Evolutionary conservation across 495 filamentous ascomycete genomes (phyloP), one percentile per base, ranked within the genome.

Genomic region (Parachaetomium inaequale): DNA sequence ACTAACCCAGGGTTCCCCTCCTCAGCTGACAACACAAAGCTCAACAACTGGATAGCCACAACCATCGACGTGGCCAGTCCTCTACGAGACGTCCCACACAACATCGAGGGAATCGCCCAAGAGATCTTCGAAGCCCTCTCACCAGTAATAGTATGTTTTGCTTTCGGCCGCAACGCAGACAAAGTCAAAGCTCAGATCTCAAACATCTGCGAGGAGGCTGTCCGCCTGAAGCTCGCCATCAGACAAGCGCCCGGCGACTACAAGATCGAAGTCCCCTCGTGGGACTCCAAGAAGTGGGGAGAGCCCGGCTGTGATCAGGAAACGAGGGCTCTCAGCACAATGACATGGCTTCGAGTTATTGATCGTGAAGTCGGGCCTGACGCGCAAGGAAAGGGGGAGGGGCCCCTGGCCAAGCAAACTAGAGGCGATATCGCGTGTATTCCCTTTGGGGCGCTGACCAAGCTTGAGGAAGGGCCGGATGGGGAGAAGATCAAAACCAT

Each of bases 381-480:
- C 2, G 14, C 17, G 0, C 54, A 43, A 6, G 47, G 5, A 11
- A 25, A 12, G 53, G 17, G 25, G 21, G 5, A 40, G 10, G 23
- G 38, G 14, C 2, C 8, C 11, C 3, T 12, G 6, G n/a, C n/a
- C 21, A 29, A 29, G 26, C 26, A 32, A 8, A 43, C 23, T 4
- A 17, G 23, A 6, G 23, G 36, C 2, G 58, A 61, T 11, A 40
- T 54, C 11, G 55, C 55, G 6, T 63, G 32, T 12, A 55, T 63
- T 45, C 50, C 61, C 0, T 66, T 66, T 23, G 64, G 64, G 7
- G 60, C 60, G 0, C n/a, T 66, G 28, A 63, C 42, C n/a, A 63
- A 42, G 52, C 14, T 58, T 15, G 55, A 55, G n/a, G 15, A 34
- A 12, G 59, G 34, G n/a, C 0, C 26, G 12, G 17, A 10, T n/a